phyloP scores from a whole-genome alignment of 2,329 filamentous ascomycete species.

The Talaromyces albobiverticillius region DNA sequence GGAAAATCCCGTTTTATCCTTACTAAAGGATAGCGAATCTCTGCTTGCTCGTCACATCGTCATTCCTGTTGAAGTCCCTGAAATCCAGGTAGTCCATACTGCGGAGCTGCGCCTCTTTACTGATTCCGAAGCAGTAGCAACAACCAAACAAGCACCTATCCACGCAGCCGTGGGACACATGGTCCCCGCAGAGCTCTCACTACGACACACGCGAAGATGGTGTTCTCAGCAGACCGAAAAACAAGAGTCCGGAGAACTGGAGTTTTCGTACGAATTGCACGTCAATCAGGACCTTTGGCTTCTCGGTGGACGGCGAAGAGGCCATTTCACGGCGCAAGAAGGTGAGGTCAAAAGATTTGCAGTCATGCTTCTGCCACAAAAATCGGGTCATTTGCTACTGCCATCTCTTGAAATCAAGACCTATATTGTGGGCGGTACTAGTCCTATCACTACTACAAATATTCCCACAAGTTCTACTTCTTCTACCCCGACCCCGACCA shows the following conservation, averaged over 20 bases:
- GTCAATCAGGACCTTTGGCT: constrained; percentile 77
- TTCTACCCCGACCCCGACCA: constrained; percentile 25
- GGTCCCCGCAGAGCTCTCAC: constrained; percentile 45
- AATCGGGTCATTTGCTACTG: constrained; percentile 72
- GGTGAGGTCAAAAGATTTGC: constrained; percentile 55
- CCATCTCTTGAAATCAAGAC: constrained; percentile 74
- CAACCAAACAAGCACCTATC: not conserved
- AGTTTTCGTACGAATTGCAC: constrained; percentile 81
- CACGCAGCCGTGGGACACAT: constrained; percentile 45
- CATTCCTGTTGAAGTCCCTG: constrained; percentile 87
- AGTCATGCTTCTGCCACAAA: constrained; percentile 75
- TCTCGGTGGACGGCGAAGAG: constrained; percentile 75
- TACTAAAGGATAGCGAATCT: constrained; percentile 27
- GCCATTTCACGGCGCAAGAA: constrained; percentile 62
- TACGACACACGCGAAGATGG: constrained; percentile 59
- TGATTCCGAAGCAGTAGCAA: constrained; percentile 3
- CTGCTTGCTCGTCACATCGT: constrained; percentile 63
- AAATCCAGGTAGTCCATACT: constrained; percentile 77
- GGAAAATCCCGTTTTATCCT: constrained; percentile 31
- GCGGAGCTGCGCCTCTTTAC: constrained; percentile 44
- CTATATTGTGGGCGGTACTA: constrained; percentile 43
- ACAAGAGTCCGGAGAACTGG: constrained; percentile 50
- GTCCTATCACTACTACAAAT: too few relatives aligned
- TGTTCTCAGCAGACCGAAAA: constrained; percentile 25
- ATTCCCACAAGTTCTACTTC: too few relatives aligned